A percentile compares a stretch with the other conserved stretches of the same genome.
Evolutionary conservation across 1,284 basidiomycete species (phyloP).

Genomic region (Irpex lacteus): DNA sequence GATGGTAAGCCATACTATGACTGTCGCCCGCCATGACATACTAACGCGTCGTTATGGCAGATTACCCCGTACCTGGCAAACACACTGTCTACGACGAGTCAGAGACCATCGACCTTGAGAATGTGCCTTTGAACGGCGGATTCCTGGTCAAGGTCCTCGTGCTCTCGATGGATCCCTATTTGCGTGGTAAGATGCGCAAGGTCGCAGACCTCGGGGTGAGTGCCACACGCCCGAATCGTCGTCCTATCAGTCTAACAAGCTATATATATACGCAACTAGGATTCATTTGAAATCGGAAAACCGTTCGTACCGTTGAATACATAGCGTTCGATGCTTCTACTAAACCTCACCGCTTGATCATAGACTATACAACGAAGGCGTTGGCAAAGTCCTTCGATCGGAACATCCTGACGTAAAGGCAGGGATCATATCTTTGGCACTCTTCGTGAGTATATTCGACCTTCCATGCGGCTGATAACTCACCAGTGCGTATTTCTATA

Average conservation of each 20-base stretch:
- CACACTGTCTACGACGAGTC: slow-evolving; percentile 44
- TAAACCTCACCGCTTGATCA: not conserved
- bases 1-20: slow-evolving; percentile 7
- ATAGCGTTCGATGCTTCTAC: too few relatives aligned
- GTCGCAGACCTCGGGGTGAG: not conserved
- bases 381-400: slow-evolving; percentile 43
- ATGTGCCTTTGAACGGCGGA: slow-evolving; percentile 45
- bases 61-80: slow-evolving; percentile 46
- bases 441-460: slow-evolving; percentile 17
- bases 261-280: not conserved
- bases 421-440: slow-evolving; percentile 43
- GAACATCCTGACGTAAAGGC: slow-evolving; percentile 33
- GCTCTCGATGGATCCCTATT: slow-evolving; percentile 48
- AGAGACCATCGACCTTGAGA: slow-evolving; percentile 47
- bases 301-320: not conserved
- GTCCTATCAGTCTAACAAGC: not conserved
- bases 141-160: slow-evolving; percentile 48
- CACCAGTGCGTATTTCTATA: not conserved
- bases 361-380: slow-evolving; percentile 24
- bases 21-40: too few relatives aligned
- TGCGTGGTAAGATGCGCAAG: slow-evolving; percentile 36
- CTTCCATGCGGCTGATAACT: not conserved
- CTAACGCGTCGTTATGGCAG: slow-evolving; percentile 18
- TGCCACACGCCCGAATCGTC: not conserved
- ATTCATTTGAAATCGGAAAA: not conserved